phyloP scores from a whole-genome alignment of 2,329 filamentous ascomycete genomes.

The Cercospora sesami region DNA sequence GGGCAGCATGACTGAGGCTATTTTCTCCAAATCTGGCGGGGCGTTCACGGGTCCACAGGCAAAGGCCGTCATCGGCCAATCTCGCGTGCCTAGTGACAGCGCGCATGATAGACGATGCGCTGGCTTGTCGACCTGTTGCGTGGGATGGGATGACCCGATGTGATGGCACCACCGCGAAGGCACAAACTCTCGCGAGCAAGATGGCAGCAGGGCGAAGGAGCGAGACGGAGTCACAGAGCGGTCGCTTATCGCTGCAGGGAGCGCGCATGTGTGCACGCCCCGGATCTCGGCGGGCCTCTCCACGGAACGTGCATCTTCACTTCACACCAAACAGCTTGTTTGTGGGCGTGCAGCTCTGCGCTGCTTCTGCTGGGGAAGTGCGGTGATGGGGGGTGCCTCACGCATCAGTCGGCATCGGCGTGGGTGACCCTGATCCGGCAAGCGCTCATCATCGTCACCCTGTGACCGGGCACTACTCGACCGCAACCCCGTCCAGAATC shows the following conservation, averaged over 20 bases:
- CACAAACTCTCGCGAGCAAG: background rate
- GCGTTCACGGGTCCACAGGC: background rate
- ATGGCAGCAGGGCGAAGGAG: background rate
- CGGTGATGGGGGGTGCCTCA: too few species aligned
- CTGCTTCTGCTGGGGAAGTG: too few species aligned
- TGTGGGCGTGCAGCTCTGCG: too few species aligned
- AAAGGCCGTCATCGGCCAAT: too few species aligned
- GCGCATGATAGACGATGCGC: too few species aligned
- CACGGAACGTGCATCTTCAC: background rate
- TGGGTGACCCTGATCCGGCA: background rate
- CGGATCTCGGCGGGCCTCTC: background rate
- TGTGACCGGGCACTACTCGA: background rate
- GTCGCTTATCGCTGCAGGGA: slow-evolving; percentile 1
- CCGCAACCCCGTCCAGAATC: background rate
- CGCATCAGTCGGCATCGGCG: too few species aligned
- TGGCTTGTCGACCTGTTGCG: too few species aligned
- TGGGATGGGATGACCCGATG: too few species aligned
- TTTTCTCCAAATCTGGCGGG: background rate
- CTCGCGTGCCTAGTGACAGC: too few species aligned
- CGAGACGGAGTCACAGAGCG: background rate
- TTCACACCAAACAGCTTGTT: too few species aligned
- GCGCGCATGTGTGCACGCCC: background rate
- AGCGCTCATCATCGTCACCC: background rate
- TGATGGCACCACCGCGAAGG: background rate
- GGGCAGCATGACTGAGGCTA: background rate